These are phyloP conservation scores for Moesziomyces aphidis DNA, from an alignment of 1,284 basidiomycete species.

Conservation along the genomic window DNA sequence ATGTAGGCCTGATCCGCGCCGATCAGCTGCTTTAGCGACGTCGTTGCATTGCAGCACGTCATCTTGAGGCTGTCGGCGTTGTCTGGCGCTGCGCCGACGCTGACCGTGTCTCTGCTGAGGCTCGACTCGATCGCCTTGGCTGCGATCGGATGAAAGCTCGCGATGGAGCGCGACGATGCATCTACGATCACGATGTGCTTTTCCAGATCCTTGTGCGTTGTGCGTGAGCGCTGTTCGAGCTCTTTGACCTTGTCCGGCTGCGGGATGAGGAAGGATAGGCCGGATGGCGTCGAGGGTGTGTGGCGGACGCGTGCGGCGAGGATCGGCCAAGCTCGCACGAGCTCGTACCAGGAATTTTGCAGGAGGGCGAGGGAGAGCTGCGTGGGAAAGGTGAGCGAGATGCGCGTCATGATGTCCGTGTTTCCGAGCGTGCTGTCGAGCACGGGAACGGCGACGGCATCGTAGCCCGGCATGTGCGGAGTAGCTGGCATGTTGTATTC, in stretches of 20 bases:
- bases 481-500: not conserved
- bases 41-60: slow-evolving; percentile 19
- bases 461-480: not conserved
- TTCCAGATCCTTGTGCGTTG: not conserved
- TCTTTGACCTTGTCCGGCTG: not conserved
- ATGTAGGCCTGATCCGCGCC: slow-evolving; percentile 17
- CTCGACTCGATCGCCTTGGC: slow-evolving; percentile 6
- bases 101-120: not conserved
- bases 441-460: slow-evolving; percentile 12
- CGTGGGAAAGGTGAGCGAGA: slow-evolving; percentile 14
- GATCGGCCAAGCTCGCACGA: slow-evolving; percentile 27
- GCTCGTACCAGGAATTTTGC: slow-evolving; percentile 19
- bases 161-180: slow-evolving; percentile 6
- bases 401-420: slow-evolving; percentile 26
- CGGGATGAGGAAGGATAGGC: slow-evolving; percentile 14
- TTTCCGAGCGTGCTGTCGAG: slow-evolving; percentile 21
- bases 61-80: slow-evolving; percentile 1
- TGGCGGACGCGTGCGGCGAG: slow-evolving; percentile 26
- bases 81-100: slow-evolving; percentile 12
- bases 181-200: slow-evolving; percentile 20
- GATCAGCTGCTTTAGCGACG: slow-evolving; percentile 14
- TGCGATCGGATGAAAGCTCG: slow-evolving; percentile 16
- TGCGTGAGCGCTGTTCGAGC: slow-evolving; percentile 13
- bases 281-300: slow-evolving; percentile 11
- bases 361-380: slow-evolving; percentile 4